phyloP scores from a whole-genome alignment of 2,329 filamentous ascomycete genomes.

The Fusarium lyarnte region DNA sequence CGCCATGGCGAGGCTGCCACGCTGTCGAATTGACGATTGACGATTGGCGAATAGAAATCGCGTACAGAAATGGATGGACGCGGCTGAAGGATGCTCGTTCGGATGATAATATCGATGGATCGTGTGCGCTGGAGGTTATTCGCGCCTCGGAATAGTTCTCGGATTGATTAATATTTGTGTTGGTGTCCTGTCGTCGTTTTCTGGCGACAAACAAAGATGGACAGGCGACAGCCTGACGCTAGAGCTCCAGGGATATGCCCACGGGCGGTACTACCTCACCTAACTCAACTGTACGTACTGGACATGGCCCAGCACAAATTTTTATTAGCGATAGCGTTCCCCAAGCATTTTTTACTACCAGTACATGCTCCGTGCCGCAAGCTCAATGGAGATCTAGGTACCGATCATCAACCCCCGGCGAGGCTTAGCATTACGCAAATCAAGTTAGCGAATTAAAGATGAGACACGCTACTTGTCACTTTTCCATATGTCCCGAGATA shows the following conservation, averaged over 20 bases:
- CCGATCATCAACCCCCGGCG: constrained; percentile 1
- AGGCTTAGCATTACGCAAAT: constrained; percentile 26
- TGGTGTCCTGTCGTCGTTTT: constrained; percentile 39
- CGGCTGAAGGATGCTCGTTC: constrained; percentile 1
- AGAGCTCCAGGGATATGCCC: constrained; percentile 33
- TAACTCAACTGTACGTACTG: not conserved
- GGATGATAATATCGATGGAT: constrained; percentile 7
- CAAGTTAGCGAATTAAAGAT: constrained; percentile 24
- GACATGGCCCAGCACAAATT: constrained; percentile 26
- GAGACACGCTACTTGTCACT: constrained; percentile 34
- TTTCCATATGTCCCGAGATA: constrained; percentile 5
- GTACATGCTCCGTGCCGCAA: constrained; percentile 2
- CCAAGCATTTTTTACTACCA: not conserved
- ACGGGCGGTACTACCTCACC: constrained; percentile 10
- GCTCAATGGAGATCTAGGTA: constrained; percentile 13
- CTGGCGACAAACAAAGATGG: constrained; percentile 38
- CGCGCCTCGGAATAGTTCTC: constrained; percentile 28
- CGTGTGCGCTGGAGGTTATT: constrained; percentile 25
- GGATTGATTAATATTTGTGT: constrained; percentile 25
- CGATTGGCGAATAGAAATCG: constrained; percentile 30
- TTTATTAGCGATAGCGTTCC: constrained; percentile 25
- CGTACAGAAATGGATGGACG: constrained; percentile 6
- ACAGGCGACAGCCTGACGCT: constrained; percentile 38
- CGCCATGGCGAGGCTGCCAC: constrained; percentile 46
- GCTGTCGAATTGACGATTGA: constrained; percentile 39